Percentiles rank a stretch among this genome's conserved stretches.
Evolutionary conservation across 768 basidiomycete species (phyloP).

Genomic region (Hericium erinaceus): DNA sequence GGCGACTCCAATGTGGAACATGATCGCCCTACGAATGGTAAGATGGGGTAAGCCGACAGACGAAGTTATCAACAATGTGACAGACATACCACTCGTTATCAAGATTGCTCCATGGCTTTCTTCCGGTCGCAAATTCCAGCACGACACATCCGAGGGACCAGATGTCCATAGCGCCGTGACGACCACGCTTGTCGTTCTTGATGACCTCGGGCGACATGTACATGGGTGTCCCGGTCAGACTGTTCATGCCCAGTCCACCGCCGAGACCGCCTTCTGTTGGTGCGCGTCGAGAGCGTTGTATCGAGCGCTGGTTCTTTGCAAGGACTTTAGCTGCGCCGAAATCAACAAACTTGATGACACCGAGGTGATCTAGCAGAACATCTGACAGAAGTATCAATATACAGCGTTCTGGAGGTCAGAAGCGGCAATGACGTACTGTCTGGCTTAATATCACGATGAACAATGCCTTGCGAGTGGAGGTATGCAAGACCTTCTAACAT

Average conservation of each 20-base stretch:
- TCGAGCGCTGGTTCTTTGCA: slow-evolving; percentile 78
- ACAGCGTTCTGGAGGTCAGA: slow-evolving; percentile 59
- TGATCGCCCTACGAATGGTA: slow-evolving; percentile 73
- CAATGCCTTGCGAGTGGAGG: slow-evolving; percentile 84
- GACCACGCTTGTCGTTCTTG: slow-evolving; percentile 82
- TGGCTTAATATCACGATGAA: slow-evolving; percentile 96
- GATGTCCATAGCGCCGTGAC: slow-evolving; percentile 94
- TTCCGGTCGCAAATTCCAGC: slow-evolving; percentile 90
- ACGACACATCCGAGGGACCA: slow-evolving; percentile 99
- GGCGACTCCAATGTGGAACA: slow-evolving; percentile 98
- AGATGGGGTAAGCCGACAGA: slow-evolving; percentile 6
- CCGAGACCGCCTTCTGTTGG: slow-evolving; percentile 28
- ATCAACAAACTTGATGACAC: slow-evolving; percentile 94
- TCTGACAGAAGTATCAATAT: slow-evolving; percentile 38
- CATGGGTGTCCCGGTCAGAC: slow-evolving; percentile 96
- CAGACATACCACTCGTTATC: slow-evolving; percentile 90
- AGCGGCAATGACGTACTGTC: slow-evolving; percentile 62
- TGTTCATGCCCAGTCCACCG: slow-evolving; percentile 37
- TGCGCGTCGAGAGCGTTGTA: slow-evolving; percentile 59
- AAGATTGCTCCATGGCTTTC: slow-evolving; percentile 96
- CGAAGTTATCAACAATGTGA: background rate
- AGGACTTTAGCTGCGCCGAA: slow-evolving; percentile 97
- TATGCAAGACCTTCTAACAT: slow-evolving; percentile 94
- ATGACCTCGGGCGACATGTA: slow-evolving; percentile 99
- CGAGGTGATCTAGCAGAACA: slow-evolving; percentile 81